Conservation (phyloP, 805 yeast genomes). For the Schwanniomyces vanrijiae region DNA sequence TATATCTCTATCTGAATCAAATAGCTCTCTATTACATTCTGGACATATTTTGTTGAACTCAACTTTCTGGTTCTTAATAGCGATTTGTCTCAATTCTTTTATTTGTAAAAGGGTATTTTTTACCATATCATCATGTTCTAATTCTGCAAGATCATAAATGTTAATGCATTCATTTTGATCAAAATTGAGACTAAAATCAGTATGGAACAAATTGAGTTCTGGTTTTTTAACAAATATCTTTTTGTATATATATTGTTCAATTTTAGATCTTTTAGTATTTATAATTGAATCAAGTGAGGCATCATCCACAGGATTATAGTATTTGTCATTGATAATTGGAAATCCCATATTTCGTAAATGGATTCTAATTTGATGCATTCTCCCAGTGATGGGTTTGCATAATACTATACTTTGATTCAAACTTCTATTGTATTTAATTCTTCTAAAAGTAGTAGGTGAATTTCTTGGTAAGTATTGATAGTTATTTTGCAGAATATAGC, state of each 20-base stretch:
- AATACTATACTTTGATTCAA: conserved; percentile 42
- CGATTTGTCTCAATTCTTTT: conserved; percentile 19
- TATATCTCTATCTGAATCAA: conserved; percentile 24
- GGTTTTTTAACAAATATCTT: conserved; percentile 17
- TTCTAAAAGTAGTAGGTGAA: conserved; percentile 33
- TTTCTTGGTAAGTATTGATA: conserved; percentile 20
- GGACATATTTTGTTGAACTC: conserved; percentile 22
- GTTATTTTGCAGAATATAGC: conserved; percentile 33
- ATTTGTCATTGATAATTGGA: conserved; percentile 82
- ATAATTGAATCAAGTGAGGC: conserved; percentile 9
- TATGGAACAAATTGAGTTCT: conserved; percentile 8
- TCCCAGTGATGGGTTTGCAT: conserved; percentile 53
- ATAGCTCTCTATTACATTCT: conserved; percentile 33
- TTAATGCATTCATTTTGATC: conserved; percentile 12
- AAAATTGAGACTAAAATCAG: conserved; percentile 5
- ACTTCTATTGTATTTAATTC: conserved; percentile 25
- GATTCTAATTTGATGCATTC: conserved; percentile 58
- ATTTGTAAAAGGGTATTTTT: conserved; percentile 16
- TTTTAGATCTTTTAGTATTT: conserved; percentile 15
- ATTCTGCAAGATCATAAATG: conserved; percentile 11
- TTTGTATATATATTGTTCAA: conserved; percentile 24
- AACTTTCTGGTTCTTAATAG: conserved; percentile 29
- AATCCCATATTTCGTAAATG: conserved; percentile 61
- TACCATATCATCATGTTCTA: conserved; percentile 10
- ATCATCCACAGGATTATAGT: conserved; percentile 23